phyloP scores from a whole-genome alignment of 331 rosid genomes.

The Pyracantha coccinea region DNA sequence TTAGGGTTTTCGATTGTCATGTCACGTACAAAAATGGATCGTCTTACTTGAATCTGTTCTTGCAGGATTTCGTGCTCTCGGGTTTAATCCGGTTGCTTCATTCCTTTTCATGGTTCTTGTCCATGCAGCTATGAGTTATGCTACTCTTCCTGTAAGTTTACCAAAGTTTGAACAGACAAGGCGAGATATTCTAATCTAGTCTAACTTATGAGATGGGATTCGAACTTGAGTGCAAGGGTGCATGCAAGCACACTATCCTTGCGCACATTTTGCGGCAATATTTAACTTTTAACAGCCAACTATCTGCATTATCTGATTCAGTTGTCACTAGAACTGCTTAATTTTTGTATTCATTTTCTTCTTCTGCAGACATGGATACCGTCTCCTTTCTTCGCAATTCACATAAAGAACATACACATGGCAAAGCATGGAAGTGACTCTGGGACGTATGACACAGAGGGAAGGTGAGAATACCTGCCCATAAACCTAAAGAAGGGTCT shows the following conservation, averaged over 20 bases:
- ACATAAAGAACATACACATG: slow-evolving; percentile 51
- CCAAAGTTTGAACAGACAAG: fast-evolving
- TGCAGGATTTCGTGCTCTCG: slow-evolving; percentile 48
- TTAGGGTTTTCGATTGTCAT: not conserved
- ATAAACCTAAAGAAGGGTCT: not conserved
- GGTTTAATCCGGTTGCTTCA: slow-evolving; percentile 48
- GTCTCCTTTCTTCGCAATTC: slow-evolving; percentile 56
- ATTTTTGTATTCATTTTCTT: not conserved
- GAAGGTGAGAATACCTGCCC: slow-evolving; percentile 34
- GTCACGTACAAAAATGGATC: not conserved
- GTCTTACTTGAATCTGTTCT: not conserved
- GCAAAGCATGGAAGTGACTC: slow-evolving; percentile 32
- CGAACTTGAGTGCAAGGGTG: fast-evolving
- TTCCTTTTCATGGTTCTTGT: slow-evolving; percentile 29
- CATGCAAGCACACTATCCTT: not conserved
- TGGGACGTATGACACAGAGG: slow-evolving; percentile 61
- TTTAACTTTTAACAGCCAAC: not conserved
- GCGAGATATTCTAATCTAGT: not conserved
- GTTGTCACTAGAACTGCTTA: not conserved
- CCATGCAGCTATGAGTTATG: slow-evolving; percentile 48
- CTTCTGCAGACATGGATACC: slow-evolving; percentile 64
- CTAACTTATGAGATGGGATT: fast-evolving
- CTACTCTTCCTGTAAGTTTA: slow-evolving; percentile 59
- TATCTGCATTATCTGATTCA: not conserved
- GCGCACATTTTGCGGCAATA: no score